phyloP scores from a whole-genome alignment of 768 basidiomycete species.

The Boletus huronensis region DNA sequence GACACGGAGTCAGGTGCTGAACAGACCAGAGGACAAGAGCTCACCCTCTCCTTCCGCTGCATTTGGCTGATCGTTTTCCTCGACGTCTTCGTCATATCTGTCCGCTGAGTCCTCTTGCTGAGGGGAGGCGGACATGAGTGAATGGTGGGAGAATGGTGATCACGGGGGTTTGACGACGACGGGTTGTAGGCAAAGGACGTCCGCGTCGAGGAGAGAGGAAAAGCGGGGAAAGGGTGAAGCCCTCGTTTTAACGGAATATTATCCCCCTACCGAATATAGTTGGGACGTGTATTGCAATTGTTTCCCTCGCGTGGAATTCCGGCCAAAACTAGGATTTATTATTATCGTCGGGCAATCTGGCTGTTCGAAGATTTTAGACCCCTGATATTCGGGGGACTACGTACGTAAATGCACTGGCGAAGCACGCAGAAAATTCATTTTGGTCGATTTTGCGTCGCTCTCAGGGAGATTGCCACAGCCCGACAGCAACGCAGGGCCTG shows the following conservation, averaged over 20 bases:
- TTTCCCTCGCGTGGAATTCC: constrained; percentile 65
- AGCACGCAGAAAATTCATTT: constrained; percentile 36
- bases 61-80: constrained; percentile 44
- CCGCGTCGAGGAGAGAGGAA: constrained; percentile 44
- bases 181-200: constrained; percentile 22
- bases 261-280: constrained; percentile 70
- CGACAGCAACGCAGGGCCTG: constrained; percentile 12
- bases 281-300: constrained; percentile 56
- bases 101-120: constrained; percentile 52
- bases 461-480: constrained; percentile 23
- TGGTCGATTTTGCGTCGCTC: constrained; percentile 25
- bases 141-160: constrained; percentile 18
- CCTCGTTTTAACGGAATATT: constrained; percentile 74
- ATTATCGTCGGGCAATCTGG: constrained; percentile 52
- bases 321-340: constrained; percentile 55
- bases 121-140: constrained; percentile 61
- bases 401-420: constrained; percentile 53
- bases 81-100: constrained; percentile 58
- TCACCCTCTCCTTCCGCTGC: constrained; percentile 31
- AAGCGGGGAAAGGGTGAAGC: constrained; percentile 62
- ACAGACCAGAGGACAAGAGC: constrained; percentile 13
- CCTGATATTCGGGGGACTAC: constrained; percentile 54
- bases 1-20: constrained; percentile 10
- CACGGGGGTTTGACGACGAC: constrained; percentile 24
- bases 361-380: constrained; percentile 49